These are phyloP conservation scores for Apiotrichum akiyoshidainum DNA, from an alignment of 1,284 basidiomycete genomes.

Conservation along the genomic window DNA sequence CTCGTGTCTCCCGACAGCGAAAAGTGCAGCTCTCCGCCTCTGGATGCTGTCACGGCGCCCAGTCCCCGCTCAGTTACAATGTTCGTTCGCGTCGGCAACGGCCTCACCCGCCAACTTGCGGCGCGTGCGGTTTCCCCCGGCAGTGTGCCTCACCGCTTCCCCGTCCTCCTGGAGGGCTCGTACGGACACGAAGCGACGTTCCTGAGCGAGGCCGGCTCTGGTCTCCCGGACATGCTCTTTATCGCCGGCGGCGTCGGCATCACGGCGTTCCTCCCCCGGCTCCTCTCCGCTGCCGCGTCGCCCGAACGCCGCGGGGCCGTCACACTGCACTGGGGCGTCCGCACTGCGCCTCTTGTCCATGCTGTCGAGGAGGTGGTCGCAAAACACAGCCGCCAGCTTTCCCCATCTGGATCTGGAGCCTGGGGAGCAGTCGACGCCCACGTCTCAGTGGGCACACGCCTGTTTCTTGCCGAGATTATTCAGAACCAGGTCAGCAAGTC, in stretches of 20 bases:
- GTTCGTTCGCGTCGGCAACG: background rate
- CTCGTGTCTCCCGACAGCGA: background rate
- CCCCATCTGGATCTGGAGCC: background rate
- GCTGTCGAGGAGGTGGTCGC: background rate
- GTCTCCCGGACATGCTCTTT: conserved; percentile 14
- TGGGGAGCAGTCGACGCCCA: background rate
- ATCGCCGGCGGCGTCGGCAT: conserved; percentile 36
- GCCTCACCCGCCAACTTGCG: background rate
- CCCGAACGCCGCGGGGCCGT: background rate
- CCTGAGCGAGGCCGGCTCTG: conserved; percentile 19
- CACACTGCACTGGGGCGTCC: background rate
- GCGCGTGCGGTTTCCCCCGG: background rate
- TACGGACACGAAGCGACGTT: conserved; percentile 26
- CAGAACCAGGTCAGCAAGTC: background rate
- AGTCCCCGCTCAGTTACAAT: background rate
- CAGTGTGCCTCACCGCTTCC: background rate
- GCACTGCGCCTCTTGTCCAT: background rate
- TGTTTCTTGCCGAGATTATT: background rate
- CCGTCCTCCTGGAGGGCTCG: conserved; percentile 34
- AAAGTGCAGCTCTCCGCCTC: background rate
- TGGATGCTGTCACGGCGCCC: background rate
- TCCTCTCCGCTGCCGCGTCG: background rate
- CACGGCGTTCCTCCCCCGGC: conserved; percentile 25
- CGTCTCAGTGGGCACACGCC: background rate
- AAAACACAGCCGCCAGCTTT: background rate